Evolutionary conservation across 148 eudicot genomes (phyloP), one percentile per base, ranked within the genome.

Genomic region (Euryodendron excelsum): DNA sequence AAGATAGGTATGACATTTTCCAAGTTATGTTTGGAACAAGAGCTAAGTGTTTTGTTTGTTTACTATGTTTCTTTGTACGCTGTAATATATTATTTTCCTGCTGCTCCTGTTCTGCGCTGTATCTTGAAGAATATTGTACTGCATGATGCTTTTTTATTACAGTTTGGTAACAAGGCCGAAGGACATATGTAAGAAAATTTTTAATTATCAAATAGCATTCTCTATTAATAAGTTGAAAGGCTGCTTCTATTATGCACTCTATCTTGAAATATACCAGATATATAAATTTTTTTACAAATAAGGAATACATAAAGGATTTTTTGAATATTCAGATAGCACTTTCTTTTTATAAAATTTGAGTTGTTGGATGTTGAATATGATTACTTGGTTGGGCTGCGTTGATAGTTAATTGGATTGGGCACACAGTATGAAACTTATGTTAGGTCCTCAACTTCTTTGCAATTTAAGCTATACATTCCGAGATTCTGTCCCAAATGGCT

Each of bases 1-100:
- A 87, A 76, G 86, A 85, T 37, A 80, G 88, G 90, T 85, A 69
- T 66, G 72, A 20, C 12, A 47, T 47, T 45, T 31, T 48, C n/a
- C 18, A 41, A 20, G 28, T 31, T 30, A 41, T 44, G 20, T 45
- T 47, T 28, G 31, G 8, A 37, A 36, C 21, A 20, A 65, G n/a
- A 65, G 45, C 69, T 36, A 18, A 65, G 13, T 15, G 18, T 34
- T 36, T 65, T 34, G 45, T 48, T 48, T 10, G n/a, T 11, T 65
- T 15, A 17, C 21, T 68, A 41, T 68, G 11, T 68, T 39, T n/a
- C 3, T 68, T n/a, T n/a, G n/a, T n/a, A n/a, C n/a, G n/a, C n/a
- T n/a, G n/a, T 3, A 68, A n/a, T 9, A 23, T 9, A n/a, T n/a
- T 10, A 0, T 1, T 21, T 2, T 5, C 41, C 14, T 39, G 30